Evolutionary conservation across 2,329 filamentous ascomycete genomes (phyloP), one percentile per base, ranked within the genome.

Genomic region (Hypoxylon sp.): DNA sequence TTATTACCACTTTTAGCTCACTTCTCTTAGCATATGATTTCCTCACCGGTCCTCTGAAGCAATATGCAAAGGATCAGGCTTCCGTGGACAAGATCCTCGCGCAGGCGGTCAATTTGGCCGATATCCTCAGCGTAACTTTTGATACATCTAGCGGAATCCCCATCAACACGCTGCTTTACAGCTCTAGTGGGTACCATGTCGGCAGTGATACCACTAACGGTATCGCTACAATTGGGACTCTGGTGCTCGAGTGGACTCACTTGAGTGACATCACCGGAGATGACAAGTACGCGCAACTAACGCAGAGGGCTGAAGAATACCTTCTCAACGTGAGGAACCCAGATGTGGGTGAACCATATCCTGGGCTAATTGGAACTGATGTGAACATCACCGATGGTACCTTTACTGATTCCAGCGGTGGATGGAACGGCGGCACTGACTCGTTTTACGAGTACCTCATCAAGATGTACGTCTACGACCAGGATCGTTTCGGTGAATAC

Each of bases 391-490:
- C 81, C 1, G 89, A 86, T 2, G 93, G 93, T 19, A 74, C 82
- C 6, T 95, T 97, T 72, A 72, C 86, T 13, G 87, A 95, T 75
- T 85, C 85, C 23, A 75, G 72, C 1, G 93, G 94, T 56, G 91
- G 92, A 48, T 97, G 93, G 93, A 86, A 87, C 41, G 93, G 91
- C 55, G 91, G 91, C 5, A 87, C 86, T 30, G 93, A 97, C 78
- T 93, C 89, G 46, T 97, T 91, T 80, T 97, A 97, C 80, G 93
- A 97, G 80, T 97, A 97, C 75, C 86, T 97, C 32, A 90, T 97
- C 79, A 97, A 97, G 83, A 95, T 96, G 92, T 97, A 90, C 74
- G 79, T 95, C 60, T 97, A 97, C 77, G 91, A 95, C 75, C 84
- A 88, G 0, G 72, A 78, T 5, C 84, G 88, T 2, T 97, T 92